These are phyloP conservation scores for Suhomyces maxii DNA, from an alignment of 1,139 yeast genomes.

Conservation along the genomic window DNA sequence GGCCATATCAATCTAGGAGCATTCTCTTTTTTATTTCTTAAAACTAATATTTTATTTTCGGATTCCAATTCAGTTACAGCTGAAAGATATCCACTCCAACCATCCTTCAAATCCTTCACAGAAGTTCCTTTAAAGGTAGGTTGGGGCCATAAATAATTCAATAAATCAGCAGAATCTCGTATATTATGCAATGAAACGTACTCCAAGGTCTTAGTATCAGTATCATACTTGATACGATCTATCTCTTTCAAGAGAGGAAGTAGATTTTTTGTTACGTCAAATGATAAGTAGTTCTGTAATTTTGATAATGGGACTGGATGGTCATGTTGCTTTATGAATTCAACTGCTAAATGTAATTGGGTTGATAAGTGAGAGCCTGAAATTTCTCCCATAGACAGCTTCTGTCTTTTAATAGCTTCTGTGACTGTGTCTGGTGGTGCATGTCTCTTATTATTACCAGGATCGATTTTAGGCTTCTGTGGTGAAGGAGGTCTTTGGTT, in stretches of 20 bases:
- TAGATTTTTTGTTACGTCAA: conserved; percentile 50
- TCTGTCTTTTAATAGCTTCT: conserved; percentile 42
- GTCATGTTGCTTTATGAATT: conserved; percentile 70
- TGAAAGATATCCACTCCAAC: conserved; percentile 91
- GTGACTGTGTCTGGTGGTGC: conserved; percentile 27
- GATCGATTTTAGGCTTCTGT: conserved; percentile 6
- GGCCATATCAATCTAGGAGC: conserved; percentile 92
- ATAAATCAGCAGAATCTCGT: conserved; percentile 72
- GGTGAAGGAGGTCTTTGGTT: conserved; percentile 14
- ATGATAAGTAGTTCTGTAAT: conserved; percentile 57
- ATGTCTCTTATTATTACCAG: conserved; percentile 17
- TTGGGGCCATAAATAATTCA: conserved; percentile 74
- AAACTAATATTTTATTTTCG: conserved; percentile 73
- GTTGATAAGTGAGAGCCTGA: conserved; percentile 72
- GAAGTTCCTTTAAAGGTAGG: conserved; percentile 85
- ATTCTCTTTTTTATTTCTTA: conserved; percentile 89
- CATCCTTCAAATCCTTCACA: conserved; percentile 89
- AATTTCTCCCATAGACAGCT: conserved; percentile 27
- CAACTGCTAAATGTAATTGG: conserved; percentile 83
- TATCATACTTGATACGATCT: conserved; percentile 69
- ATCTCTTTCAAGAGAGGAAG: conserved; percentile 71
- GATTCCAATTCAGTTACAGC: conserved; percentile 77
- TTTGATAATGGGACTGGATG: conserved; percentile 65
- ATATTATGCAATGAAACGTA: conserved; percentile 90
- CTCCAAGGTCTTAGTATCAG: conserved; percentile 64